Percentiles rank a stretch among this genome's conserved stretches.
These are phyloP conservation scores for Notholithocarpus densiflorus DNA, from an alignment of 306 rosid genomes.

Conservation along the genomic window DNA sequence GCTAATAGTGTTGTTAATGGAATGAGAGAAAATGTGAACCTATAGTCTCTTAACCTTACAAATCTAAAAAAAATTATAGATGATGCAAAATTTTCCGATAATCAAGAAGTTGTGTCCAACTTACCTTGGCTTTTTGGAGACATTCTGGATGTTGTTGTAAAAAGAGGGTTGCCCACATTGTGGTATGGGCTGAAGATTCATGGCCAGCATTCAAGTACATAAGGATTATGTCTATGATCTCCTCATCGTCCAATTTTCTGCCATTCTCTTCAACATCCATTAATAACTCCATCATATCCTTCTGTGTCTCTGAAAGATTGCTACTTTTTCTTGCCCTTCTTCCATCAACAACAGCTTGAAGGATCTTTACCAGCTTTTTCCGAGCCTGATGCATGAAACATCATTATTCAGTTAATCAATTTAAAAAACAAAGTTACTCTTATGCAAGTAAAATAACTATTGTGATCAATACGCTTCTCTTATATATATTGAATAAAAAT, in stretches of 20 bases:
- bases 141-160: slow-evolving; percentile 48
- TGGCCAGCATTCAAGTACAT: slow-evolving; percentile 81
- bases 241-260: slow-evolving; percentile 51
- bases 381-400: slow-evolving; percentile 49
- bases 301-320: slow-evolving; percentile 18
- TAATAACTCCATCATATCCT: slow-evolving; percentile 55
- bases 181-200: slow-evolving; percentile 78
- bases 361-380: slow-evolving; percentile 42
- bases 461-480: neutral
- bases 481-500: neutral
- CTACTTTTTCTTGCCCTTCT: slow-evolving; percentile 21
- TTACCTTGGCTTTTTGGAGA: slow-evolving; percentile 57
- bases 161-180: slow-evolving; percentile 68
- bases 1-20: no score
- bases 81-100: no score
- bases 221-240: slow-evolving; percentile 59
- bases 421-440: neutral
- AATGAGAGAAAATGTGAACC: no score
- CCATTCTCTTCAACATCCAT: slow-evolving; percentile 64
- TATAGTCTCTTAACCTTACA: no score
- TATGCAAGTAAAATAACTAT: neutral
- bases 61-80: no score
- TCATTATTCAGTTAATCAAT: neutral
- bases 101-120: neutral
- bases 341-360: slow-evolving; percentile 42